Percentiles rank a stretch among this genome's conserved stretches.
Evolutionary conservation across 345 rosid genomes (phyloP).

Genomic region (Rhizophora mangle): DNA sequence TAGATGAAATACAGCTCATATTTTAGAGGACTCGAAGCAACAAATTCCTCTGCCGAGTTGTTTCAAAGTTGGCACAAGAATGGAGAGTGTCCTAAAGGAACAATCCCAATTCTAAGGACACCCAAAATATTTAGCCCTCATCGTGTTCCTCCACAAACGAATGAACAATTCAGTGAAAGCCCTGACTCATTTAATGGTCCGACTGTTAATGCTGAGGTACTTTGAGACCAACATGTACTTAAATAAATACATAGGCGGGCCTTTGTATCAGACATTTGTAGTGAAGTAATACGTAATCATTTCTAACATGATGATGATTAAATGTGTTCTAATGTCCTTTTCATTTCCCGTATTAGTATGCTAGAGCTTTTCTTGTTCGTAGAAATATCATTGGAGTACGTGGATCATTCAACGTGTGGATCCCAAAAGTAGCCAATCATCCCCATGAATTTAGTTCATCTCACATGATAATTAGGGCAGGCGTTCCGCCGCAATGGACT

Average conservation of each 20-base stretch:
- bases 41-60: too few species aligned
- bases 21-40: not conserved
- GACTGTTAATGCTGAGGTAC: slow-evolving; percentile 15
- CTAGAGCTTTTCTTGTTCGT: not conserved
- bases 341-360: not conserved
- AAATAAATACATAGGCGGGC: not conserved
- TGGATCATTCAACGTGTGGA: not conserved
- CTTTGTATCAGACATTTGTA: too few species aligned
- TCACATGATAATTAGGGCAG: not conserved
- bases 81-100: too few species aligned
- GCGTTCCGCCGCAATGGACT: not conserved
- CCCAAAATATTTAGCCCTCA: not conserved
- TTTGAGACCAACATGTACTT: not conserved
- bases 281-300: too few species aligned
- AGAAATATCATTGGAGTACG: not conserved
- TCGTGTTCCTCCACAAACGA: not conserved
- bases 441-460: not conserved
- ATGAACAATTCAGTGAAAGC: not conserved
- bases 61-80: too few species aligned
- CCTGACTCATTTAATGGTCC: not conserved
- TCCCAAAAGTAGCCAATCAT: not conserved
- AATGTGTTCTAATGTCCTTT: too few species aligned
- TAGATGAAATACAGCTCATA: too few species aligned
- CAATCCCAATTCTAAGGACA: too few species aligned
- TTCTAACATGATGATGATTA: too few species aligned